A percentile compares a stretch with the other conserved stretches of the same genome.
phyloP scores from a whole-genome alignment of 2,329 filamentous ascomycete genomes.

The Colletotrichum aenigma region DNA sequence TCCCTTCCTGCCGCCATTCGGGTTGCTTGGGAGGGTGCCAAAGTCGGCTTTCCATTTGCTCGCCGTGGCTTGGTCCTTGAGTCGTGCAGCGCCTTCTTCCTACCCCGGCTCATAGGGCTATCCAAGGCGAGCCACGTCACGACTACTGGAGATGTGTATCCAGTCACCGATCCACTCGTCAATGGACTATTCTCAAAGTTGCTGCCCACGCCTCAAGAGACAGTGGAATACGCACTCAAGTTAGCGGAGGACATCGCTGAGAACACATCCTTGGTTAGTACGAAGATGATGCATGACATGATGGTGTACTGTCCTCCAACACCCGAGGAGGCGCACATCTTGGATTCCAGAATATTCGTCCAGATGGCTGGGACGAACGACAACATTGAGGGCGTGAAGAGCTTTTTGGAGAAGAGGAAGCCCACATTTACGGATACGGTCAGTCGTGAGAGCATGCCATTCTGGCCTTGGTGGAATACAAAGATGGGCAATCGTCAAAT shows the following conservation, averaged over 20 bases:
- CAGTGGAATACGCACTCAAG: background rate
- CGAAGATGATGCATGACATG: background rate
- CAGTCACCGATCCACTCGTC: background rate
- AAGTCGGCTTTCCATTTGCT: constrained; percentile 77
- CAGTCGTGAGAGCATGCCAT: background rate
- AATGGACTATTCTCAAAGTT: background rate
- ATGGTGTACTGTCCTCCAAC: background rate
- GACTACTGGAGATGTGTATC: background rate
- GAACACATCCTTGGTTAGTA: background rate
- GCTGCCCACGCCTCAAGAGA: background rate
- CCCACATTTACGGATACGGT: constrained; percentile 53
- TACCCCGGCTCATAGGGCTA: fast-evolving
- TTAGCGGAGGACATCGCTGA: background rate
- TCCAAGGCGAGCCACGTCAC: background rate
- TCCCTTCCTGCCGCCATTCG: constrained; percentile 59
- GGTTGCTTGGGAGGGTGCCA: constrained; percentile 60
- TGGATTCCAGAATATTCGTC: constrained; percentile 69
- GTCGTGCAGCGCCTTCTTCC: constrained; percentile 72
- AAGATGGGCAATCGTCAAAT: background rate
- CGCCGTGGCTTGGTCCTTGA: constrained; percentile 76
- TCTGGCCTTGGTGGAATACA: background rate
- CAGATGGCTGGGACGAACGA: constrained; percentile 64
- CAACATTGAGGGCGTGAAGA: constrained; percentile 68
- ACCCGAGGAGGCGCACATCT: constrained; percentile 69
- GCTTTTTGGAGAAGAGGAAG: constrained; percentile 73